Conservation (phyloP, 2,329 filamentous ascomycete genomes). For the Coniochaeta hoffmannii region DNA sequence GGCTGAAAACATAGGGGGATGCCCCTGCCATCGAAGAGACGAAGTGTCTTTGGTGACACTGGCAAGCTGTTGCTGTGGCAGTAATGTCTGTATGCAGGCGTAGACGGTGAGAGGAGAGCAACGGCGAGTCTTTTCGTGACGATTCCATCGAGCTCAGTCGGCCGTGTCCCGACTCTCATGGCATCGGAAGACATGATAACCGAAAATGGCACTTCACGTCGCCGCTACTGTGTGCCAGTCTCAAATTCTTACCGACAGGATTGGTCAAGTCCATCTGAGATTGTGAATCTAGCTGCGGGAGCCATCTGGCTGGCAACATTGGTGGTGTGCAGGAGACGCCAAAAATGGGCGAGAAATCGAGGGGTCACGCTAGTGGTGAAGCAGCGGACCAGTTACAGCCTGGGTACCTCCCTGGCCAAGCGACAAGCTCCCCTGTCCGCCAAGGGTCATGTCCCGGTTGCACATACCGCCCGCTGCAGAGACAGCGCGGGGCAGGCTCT, state of each 20-base stretch:
- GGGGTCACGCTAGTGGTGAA: constrained; percentile 12
- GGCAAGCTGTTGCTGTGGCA: not conserved
- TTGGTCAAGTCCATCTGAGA: not conserved
- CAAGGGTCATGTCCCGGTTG: not conserved
- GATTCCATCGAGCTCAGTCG: not conserved
- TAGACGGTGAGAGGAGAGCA: not conserved
- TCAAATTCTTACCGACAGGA: not conserved
- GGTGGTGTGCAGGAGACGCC: not conserved
- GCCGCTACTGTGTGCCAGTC: not conserved
- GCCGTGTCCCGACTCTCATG: not conserved
- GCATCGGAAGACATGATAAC: not conserved
- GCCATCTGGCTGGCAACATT: not conserved
- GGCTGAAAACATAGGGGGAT: constrained; percentile 7
- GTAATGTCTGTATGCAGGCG: no score
- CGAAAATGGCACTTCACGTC: not conserved
- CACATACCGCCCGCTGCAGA: not conserved
- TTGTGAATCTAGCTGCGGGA: not conserved
- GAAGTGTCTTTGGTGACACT: not conserved
- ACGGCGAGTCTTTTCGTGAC: no score
- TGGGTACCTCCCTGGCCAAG: constrained; percentile 10
- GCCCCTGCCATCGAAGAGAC: constrained; percentile 5
- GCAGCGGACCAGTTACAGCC: constrained; percentile 15
- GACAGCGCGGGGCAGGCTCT: not conserved
- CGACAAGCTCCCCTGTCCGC: not conserved
- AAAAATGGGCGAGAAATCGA: not conserved